phyloP scores from a whole-genome alignment of 2,329 filamentous ascomycete species.

The Hymenoscyphus albidus region DNA sequence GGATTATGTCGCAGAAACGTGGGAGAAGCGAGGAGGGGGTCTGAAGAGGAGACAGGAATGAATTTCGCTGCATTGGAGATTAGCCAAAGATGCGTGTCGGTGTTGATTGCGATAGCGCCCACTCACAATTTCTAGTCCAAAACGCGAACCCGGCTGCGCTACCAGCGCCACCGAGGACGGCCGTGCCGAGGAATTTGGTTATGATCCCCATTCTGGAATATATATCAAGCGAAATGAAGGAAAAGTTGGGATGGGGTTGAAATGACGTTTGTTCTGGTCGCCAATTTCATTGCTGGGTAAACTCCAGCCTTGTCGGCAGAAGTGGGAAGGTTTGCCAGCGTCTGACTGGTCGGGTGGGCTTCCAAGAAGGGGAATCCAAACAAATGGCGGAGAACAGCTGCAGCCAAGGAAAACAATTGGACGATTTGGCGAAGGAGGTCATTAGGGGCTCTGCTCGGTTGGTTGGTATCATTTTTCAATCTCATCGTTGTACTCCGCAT shows the following conservation, averaged over 20 bases:
- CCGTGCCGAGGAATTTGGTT: slow-evolving; percentile 22
- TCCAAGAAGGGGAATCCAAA: background rate
- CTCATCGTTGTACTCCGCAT: background rate
- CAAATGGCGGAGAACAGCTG: background rate
- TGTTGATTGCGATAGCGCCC: background rate
- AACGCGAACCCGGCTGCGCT: slow-evolving; percentile 24
- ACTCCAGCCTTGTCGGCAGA: background rate
- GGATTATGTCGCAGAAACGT: slow-evolving; percentile 59
- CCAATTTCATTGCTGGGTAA: background rate
- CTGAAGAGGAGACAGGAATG: slow-evolving; percentile 53
- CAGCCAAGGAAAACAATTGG: background rate
- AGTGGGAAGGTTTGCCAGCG: background rate
- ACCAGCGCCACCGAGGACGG: slow-evolving; percentile 21
- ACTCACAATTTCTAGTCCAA: slow-evolving; percentile 20
- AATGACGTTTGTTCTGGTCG: background rate
- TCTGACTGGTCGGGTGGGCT: background rate
- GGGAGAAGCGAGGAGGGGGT: slow-evolving; percentile 57
- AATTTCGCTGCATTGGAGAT: slow-evolving; percentile 31
- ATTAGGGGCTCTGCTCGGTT: background rate
- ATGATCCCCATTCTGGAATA: slow-evolving; percentile 23
- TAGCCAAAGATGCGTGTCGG: background rate
- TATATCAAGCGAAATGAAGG: background rate
- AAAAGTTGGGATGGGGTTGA: background rate
- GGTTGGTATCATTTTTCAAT: background rate
- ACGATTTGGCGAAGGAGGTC: slow-evolving; percentile 3